A percentile compares a stretch with the other conserved stretches of the same genome.
These are phyloP conservation scores for Phlebiopsis flavidoalba DNA, from an alignment of 768 basidiomycete species.

Conservation along the genomic window DNA sequence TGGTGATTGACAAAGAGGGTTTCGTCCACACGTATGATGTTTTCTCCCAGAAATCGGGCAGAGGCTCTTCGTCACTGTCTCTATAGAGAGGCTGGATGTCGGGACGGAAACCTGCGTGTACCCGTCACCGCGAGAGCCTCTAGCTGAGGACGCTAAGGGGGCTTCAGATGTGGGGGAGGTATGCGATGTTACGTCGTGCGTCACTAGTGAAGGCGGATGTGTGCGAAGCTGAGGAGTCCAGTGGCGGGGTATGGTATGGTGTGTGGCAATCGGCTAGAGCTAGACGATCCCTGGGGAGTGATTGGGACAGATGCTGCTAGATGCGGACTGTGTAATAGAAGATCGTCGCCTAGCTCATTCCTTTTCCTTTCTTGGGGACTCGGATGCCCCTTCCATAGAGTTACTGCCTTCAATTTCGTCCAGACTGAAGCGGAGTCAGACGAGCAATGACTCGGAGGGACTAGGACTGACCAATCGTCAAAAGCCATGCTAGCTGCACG, in stretches of 20 bases:
- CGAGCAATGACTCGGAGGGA: neutral
- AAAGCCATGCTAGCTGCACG: slow-evolving; percentile 24
- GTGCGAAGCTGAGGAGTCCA: neutral
- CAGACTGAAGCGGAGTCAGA: neutral
- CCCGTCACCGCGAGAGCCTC: neutral
- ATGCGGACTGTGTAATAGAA: neutral
- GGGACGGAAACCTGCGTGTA: neutral
- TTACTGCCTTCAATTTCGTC: neutral
- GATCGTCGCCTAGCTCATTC: neutral
- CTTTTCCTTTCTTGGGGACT: neutral
- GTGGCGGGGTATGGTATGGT: too few species aligned
- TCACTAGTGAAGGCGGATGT: neutral
- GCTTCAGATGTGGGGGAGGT: too few species aligned
- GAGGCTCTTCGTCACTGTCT: neutral
- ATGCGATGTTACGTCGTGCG: too few species aligned
- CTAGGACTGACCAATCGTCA: slow-evolving; percentile 20
- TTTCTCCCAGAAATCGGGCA: slow-evolving; percentile 12
- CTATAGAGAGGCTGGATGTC: neutral
- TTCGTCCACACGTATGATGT: neutral
- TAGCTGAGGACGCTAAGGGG: neutral
- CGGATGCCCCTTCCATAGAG: neutral
- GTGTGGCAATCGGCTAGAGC: neutral
- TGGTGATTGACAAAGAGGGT: slow-evolving; percentile 99
- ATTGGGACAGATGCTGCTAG: neutral
- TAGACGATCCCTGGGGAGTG: neutral